phyloP scores from a whole-genome alignment of 768 basidiomycete genomes.

The Sarcodon sp. region DNA sequence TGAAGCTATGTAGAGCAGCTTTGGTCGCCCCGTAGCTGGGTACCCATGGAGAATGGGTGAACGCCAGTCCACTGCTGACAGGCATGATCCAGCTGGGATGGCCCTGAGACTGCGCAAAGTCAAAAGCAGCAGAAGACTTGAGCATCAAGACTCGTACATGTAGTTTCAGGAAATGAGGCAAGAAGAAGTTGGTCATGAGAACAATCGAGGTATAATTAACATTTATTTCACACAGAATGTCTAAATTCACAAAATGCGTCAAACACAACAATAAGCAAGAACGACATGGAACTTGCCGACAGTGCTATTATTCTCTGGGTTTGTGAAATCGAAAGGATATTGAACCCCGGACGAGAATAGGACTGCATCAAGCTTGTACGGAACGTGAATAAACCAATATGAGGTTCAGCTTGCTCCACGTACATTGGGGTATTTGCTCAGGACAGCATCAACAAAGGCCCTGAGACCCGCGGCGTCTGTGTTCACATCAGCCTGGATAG shows the following conservation, averaged over 20 bases:
- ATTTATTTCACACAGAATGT: slow-evolving; percentile 31
- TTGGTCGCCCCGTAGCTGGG: slow-evolving; percentile 45
- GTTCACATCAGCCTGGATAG: slow-evolving; percentile 30
- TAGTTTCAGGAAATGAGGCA: slow-evolving; percentile 43
- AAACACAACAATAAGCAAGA: not conserved
- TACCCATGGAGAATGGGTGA: slow-evolving; percentile 27
- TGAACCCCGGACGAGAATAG: slow-evolving; percentile 43
- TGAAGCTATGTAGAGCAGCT: slow-evolving; percentile 42
- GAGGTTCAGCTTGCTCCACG: slow-evolving; percentile 4
- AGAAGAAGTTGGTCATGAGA: slow-evolving; percentile 31
- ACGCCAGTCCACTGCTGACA: slow-evolving; percentile 39
- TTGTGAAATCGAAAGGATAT: slow-evolving; percentile 31
- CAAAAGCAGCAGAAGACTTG: not conserved
- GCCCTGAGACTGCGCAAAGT: slow-evolving; percentile 23
- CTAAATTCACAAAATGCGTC: slow-evolving; percentile 11
- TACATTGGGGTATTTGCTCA: slow-evolving; percentile 37
- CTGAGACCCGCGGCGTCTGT: slow-evolving; percentile 24
- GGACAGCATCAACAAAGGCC: slow-evolving; percentile 24
- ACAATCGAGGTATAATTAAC: slow-evolving; percentile 42
- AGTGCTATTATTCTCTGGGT: slow-evolving; percentile 26
- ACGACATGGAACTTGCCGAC: slow-evolving; percentile 19
- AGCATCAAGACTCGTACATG: slow-evolving; percentile 21
- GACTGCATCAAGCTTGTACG: slow-evolving; percentile 37
- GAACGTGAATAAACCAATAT: not conserved
- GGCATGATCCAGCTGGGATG: slow-evolving; percentile 35